Evolutionary conservation across 1,284 basidiomycete genomes (phyloP), one percentile per base, ranked within the genome.

Genomic region (Pholiota adiposa): DNA sequence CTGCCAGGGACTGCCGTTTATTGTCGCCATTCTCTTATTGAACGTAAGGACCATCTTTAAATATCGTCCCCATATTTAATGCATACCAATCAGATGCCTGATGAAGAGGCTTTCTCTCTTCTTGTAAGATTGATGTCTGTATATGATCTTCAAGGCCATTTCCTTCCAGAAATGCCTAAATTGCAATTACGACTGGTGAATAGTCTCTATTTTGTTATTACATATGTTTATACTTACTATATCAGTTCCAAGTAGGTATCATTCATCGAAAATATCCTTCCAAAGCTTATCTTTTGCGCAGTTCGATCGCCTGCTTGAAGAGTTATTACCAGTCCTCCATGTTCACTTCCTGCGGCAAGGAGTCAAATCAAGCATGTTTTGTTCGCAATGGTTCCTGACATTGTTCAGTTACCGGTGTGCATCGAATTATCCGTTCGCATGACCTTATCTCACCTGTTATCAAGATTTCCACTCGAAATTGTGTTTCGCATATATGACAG

Each of bases 51-150:
- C 69, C 16, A 40, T 59, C 18, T 23, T 27, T 41, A 16, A 19
- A 48, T 60, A 43, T 19, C 18, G 6, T 25, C 16, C 11, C 16
- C 48, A 27, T 56, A 29, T 38, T 50, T 33, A n/a, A 50, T 19
- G 14, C n/a, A 34, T 23, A 16, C 27, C 38, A 56, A 38, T 49
- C 53, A 97, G 95, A 97, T 98, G 96, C 96, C 96, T 16, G 96
- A 98, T 65, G 96, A 98, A 77, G 97, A 99, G 75, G 97, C 97
- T 0, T 99, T 99, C 73, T 96, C 90, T 66, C 86, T 98, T 4
- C 84, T 99, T 16, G 95, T 98, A n/a, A 83, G 97, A 57, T 76
- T 99, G n/a, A 99, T 99, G 97, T 85, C 97, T 65, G 92, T 94
- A 3, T 99, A 99, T 73, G 96, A 97, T 72, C 81, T 99, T 2